Evolutionary conservation across 1,139 yeast species (phyloP), one percentile per base, ranked within the genome.

Genomic region (Geotrichum citri-aurantii): DNA sequence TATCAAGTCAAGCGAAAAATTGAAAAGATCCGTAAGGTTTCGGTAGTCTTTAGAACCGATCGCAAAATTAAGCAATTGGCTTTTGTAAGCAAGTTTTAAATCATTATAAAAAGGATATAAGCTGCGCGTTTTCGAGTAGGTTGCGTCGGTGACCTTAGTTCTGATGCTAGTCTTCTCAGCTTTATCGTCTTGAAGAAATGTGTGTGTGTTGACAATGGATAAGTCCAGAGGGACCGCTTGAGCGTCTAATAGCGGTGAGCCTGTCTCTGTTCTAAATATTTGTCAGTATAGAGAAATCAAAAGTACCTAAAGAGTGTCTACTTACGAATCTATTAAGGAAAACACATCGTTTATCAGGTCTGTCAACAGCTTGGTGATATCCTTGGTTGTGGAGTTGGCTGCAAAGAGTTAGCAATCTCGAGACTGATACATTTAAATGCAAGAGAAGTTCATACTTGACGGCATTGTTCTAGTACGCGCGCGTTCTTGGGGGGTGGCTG

Each of bases 11-110:
- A 85, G 79, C 2, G 88, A 73, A 65, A 85, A 84, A 68, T 82
- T 85, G 75, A 83, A 90, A 66, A 87, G 86, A 59, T 79, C 80
- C 70, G 88, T 93, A 49, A 86, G 75, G 64, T 79, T 77, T 23
- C 73, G 74, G 69, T 91, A 91, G 14, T 73, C 73, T 24, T 74
- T 68, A n/a, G 85, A 75, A 1, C 90, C 91, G 37, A 84, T 78
- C 26, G 79, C 78, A 59, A 77, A 74, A 55, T 76, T 73, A 44
- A 76, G 75, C 24, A 87, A 77, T 42, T 79, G 74, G 27, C 79
- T 69, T 10, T 83, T 80, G 49, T 86, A 77, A 0, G 87, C 85
- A 19, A 86, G 74, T 65, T 83, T 87, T 61, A 92, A 71, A 70
- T 92, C 98, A 68, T 87, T 93, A 67, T 81, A 89, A 14, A 90